Percentiles rank a stretch among this genome's conserved stretches.
Evolutionary conservation across 2,329 filamentous ascomycete species (phyloP).

Genomic region (Corynespora cassiicola): DNA sequence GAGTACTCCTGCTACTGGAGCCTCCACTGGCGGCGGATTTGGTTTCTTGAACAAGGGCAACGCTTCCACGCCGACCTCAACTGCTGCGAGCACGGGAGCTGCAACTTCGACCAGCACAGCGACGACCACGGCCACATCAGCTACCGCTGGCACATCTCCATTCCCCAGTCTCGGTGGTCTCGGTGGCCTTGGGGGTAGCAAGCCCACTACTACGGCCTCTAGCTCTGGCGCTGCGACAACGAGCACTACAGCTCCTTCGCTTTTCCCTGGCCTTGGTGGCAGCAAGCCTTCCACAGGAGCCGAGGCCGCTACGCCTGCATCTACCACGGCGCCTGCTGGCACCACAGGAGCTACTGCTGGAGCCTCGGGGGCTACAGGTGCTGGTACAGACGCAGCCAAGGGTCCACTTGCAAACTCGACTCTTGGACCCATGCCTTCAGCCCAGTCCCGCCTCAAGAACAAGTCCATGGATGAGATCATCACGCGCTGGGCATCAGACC

Average conservation of each 20-base stretch:
- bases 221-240: conserved; percentile 9
- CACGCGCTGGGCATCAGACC: conserved; percentile 92
- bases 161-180: conserved; percentile 24
- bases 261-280: conserved; percentile 10
- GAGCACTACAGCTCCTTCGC: conserved; percentile 8
- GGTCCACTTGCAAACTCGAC: conserved; percentile 73
- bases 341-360: conserved; percentile 20
- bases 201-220: conserved; percentile 6
- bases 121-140: conserved; percentile 19
- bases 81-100: conserved; percentile 22
- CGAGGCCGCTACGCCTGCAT: conserved; percentile 26
- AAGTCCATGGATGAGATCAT: conserved; percentile 99
- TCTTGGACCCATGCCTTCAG: conserved; percentile 77
- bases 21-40: conserved; percentile 17
- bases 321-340: conserved; percentile 13
- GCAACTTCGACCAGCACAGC: conserved; percentile 26
- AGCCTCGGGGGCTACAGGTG: conserved; percentile 19
- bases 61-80: conserved; percentile 5
- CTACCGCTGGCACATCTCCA: conserved; percentile 22
- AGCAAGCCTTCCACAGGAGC: conserved; percentile 17
- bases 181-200: conserved; percentile 21
- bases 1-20: conserved; percentile 12
- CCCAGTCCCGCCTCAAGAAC: conserved; percentile 88
- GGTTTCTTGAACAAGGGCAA: conserved; percentile 12
- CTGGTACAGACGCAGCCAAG: conserved; percentile 30